These are phyloP conservation scores for Flaveria trinervia DNA, from an alignment of 129 eudicot species.

Conservation along the genomic window DNA sequence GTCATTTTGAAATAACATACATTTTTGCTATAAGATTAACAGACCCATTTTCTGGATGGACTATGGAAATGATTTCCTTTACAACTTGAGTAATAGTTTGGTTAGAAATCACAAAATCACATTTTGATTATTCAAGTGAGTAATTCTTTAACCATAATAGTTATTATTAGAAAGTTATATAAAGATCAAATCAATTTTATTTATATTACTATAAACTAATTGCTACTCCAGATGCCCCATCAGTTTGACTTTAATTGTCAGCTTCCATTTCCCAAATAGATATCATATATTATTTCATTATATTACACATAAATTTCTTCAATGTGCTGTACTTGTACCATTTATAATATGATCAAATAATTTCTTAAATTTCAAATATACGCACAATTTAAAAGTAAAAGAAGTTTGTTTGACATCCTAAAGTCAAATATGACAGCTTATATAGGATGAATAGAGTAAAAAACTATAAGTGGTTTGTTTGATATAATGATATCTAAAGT, in stretches of 20 bases:
- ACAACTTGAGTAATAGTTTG: neutral
- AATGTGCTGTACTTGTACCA: too few relatives aligned
- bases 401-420: neutral
- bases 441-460: neutral
- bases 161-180: neutral
- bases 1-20: neutral
- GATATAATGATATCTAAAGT: slow-evolving; percentile 12
- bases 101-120: neutral
- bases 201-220: neutral
- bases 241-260: neutral
- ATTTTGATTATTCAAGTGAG: neutral
- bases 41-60: neutral
- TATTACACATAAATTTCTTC: neutral
- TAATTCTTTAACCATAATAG: neutral
- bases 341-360: neutral
- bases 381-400: neutral
- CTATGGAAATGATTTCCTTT: neutral
- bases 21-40: neutral
- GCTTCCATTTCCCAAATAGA: slow-evolving; percentile 10
- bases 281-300: neutral
- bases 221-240: slow-evolving; percentile 3
- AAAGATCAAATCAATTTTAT: slow-evolving; percentile 2
- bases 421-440: slow-evolving; percentile 16
- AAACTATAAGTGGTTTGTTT: neutral
- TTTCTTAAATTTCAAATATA: neutral